Evolutionary conservation across 2,329 filamentous ascomycete genomes (phyloP).

Genomic region (Huntiella moniliformis): DNA sequence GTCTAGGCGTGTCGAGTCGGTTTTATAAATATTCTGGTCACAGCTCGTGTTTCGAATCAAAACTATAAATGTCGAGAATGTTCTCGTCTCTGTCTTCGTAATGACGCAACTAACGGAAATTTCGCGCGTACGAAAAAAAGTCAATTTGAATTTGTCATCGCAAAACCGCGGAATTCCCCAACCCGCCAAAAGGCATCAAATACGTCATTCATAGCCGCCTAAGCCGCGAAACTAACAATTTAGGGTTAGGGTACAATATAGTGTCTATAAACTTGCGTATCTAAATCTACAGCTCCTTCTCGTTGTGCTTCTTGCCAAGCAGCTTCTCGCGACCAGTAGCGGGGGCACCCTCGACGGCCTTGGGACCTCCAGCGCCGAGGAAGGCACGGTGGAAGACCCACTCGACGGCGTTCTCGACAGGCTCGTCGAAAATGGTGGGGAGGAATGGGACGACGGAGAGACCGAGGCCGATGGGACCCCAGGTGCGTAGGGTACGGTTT

Average conservation of each 20-base stretch:
- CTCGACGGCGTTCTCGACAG: conserved; percentile 80
- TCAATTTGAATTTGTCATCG: too few relatives aligned
- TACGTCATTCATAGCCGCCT: not conserved
- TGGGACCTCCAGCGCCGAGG: conserved; percentile 45
- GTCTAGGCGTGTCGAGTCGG: too few relatives aligned
- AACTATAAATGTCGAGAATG: too few relatives aligned
- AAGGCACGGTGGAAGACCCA: conserved; percentile 78
- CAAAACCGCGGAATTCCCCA: not conserved
- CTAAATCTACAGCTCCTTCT: conserved; percentile 23
- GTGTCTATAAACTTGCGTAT: not conserved
- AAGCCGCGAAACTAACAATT: too few relatives aligned
- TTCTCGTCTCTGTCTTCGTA: too few relatives aligned
- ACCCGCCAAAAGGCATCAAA: not conserved
- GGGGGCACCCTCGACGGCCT: conserved; percentile 36
- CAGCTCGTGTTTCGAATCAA: too few relatives aligned
- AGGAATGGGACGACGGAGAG: conserved; percentile 63
- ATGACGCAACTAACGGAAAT: too few relatives aligned
- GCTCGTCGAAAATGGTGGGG: conserved; percentile 72
- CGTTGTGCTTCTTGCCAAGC: conserved; percentile 24
- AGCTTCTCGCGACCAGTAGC: conserved; percentile 30
- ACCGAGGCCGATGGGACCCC: conserved; percentile 76
- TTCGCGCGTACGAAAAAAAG: too few relatives aligned
- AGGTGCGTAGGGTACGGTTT: conserved; percentile 59
- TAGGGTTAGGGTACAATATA: not conserved
- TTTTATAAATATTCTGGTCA: too few relatives aligned